These are phyloP conservation scores for Chrysoporthe austroafricana DNA, from an alignment of 2,329 filamentous ascomycete genomes.

Conservation along the genomic window DNA sequence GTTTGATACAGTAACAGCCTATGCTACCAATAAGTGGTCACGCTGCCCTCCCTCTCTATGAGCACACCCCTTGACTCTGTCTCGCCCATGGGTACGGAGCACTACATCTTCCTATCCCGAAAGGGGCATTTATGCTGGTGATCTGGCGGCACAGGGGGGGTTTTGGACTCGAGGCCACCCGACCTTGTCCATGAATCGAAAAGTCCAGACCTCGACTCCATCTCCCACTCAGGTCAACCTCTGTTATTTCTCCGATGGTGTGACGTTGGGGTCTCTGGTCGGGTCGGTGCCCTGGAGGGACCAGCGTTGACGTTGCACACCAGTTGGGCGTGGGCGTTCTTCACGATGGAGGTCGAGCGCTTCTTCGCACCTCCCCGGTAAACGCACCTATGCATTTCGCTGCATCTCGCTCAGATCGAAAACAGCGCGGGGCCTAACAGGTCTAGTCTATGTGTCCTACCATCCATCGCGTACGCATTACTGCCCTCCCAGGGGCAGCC, in stretches of 20 bases:
- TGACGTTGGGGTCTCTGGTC: slow-evolving; percentile 1
- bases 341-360: background rate
- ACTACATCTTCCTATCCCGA: slow-evolving; percentile 8
- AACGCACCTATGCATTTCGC: no score
- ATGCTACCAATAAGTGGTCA: slow-evolving; percentile 20
- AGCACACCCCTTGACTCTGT: slow-evolving; percentile 21
- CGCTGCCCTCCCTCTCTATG: slow-evolving; percentile 19
- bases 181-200: slow-evolving; percentile 27
- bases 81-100: slow-evolving; percentile 4
- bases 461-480: background rate
- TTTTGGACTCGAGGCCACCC: slow-evolving; percentile 14
- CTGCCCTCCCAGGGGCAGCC: background rate
- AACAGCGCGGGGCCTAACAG: no score
- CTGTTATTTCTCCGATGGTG: slow-evolving; percentile 14
- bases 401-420: no score
- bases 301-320: background rate
- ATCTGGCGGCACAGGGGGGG: slow-evolving; percentile 18
- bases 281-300: background rate
- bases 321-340: background rate
- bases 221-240: slow-evolving; percentile 1
- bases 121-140: slow-evolving; percentile 18
- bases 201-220: slow-evolving; percentile 29
- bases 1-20: slow-evolving; percentile 1
- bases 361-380: no score
- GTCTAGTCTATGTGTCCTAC: no score